Conservation (phyloP, 345 rosid genomes). For the Nasturtium officinale region DNA sequence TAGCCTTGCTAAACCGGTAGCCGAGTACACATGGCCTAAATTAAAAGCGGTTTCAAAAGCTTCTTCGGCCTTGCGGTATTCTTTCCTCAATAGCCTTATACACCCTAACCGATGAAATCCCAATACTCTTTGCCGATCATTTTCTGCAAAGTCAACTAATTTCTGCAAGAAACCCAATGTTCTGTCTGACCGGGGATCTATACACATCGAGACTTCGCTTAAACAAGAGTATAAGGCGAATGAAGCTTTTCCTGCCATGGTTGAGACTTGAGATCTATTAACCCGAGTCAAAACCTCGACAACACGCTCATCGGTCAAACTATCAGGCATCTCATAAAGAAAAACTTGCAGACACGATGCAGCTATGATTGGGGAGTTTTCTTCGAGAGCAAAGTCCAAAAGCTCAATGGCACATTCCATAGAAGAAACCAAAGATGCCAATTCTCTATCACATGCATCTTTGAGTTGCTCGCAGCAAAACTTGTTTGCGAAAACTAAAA, state of each 20-base stretch:
- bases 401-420: conserved; percentile 87
- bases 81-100: conserved; percentile 76
- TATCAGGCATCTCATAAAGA: conserved; percentile 73
- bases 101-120: conserved; percentile 97
- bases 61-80: conserved; percentile 73
- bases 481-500: conserved; percentile 81
- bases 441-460: conserved; percentile 82
- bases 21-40: conserved; percentile 78
- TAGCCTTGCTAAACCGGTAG: conserved; percentile 85
- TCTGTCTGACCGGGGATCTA: conserved; percentile 71
- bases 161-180: conserved; percentile 65
- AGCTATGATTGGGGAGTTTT: conserved; percentile 78
- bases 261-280: conserved; percentile 54
- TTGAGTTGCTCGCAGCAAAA: conserved; percentile 92
- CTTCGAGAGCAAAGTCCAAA: conserved; percentile 86
- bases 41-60: conserved; percentile 69
- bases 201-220: conserved; percentile 83
- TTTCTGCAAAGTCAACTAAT: conserved; percentile 73
- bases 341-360: conserved; percentile 85
- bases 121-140: conserved; percentile 63
- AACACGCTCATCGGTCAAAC: conserved; percentile 72
- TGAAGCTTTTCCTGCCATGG: conserved; percentile 82
- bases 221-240: conserved; percentile 79
- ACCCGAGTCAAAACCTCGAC: conserved; percentile 64
- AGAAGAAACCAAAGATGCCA: conserved; percentile 67